These are phyloP conservation scores for Botrytis cinerea DNA, from an alignment of 2,329 filamentous ascomycete species.

Conservation along the genomic window DNA sequence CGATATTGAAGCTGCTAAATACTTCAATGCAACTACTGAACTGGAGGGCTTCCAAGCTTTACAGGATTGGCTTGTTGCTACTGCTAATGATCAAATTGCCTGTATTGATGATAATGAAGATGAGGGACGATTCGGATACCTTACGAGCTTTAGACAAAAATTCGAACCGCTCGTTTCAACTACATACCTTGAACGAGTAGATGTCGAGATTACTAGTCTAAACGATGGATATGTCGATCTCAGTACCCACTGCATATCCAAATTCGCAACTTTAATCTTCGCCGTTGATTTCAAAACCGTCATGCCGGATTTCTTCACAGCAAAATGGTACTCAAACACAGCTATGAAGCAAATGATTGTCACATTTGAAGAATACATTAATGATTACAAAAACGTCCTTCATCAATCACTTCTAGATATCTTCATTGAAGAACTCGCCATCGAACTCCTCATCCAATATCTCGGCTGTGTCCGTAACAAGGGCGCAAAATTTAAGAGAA, in stretches of 20 bases:
- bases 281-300: slow-evolving; percentile 83
- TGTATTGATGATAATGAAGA: slow-evolving; percentile 93
- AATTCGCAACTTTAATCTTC: slow-evolving; percentile 87
- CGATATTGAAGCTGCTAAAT: slow-evolving; percentile 79
- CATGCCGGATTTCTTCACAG: slow-evolving; percentile 87
- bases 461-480: slow-evolving; percentile 84
- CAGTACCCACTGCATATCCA: slow-evolving; percentile 86
- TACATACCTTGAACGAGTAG: slow-evolving; percentile 74
- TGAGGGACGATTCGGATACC: slow-evolving; percentile 73
- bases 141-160: slow-evolving; percentile 82
- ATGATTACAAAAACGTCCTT: slow-evolving; percentile 80
- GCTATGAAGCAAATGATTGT: slow-evolving; percentile 92
- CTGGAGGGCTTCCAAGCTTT: slow-evolving; percentile 73
- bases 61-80: slow-evolving; percentile 94
- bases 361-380: slow-evolving; percentile 93
- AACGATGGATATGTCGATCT: slow-evolving; percentile 94
- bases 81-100: slow-evolving; percentile 97
- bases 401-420: slow-evolving; percentile 88
- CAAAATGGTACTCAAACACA: slow-evolving; percentile 81
- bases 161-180: slow-evolving; percentile 79
- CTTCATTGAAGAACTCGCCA: slow-evolving; percentile 88
- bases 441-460: slow-evolving; percentile 87
- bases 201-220: slow-evolving; percentile 70
- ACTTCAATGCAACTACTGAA: slow-evolving; percentile 59
- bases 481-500: slow-evolving; percentile 81